Evolutionary conservation across 768 basidiomycete species (phyloP), one percentile per base, ranked within the genome.

Genomic region (Pleurotus platypus): DNA sequence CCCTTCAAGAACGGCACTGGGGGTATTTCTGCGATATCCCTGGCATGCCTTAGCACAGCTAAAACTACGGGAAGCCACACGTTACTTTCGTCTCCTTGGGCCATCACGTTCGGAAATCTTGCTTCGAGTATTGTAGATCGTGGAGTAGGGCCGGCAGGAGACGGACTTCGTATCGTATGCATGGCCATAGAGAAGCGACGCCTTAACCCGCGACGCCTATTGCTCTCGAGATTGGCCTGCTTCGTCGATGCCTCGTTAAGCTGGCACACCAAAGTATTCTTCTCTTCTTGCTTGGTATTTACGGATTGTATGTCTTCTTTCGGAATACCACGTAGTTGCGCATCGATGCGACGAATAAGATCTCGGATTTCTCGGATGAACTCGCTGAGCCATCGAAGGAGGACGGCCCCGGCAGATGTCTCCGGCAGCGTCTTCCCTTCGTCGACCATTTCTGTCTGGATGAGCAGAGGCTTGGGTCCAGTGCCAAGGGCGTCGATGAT

Each of bases 381-480:
- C 24, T 54, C 51, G 39, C 27, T 24, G 18, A 54, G 38, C 51
- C 51, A 54, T 12, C 51, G 51, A 18, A 54, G 39, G 39, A 54
- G 51, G 5, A 38, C 16, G n/a, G 15, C 8, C 16, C 51, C 51
- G n/a, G 56, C 56, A 11, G 56, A 48, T 18, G 56, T 57, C 20
- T 42, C 18, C 4, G 38, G 4, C 15, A 57, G 37, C 11, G 16
- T 16, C 22, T 57, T 57, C 13, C 39, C 48, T 42, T 57, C n/a
- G 38, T 57, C 56, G 15, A 57, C 56, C 13, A 57, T 48, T 27
- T 57, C 56, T 8, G 15, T 22, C 27, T 57, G 56, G 13, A 57
- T 24, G 9, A 35, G 56, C 1, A 57, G 48, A 13, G 51, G 51
- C 18, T 42, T 26, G 15, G 48, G 27, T 16, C 16, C 16, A 11